phyloP scores from a whole-genome alignment of 2,329 filamentous ascomycete genomes.

The Hirsutella minnesotensis region DNA sequence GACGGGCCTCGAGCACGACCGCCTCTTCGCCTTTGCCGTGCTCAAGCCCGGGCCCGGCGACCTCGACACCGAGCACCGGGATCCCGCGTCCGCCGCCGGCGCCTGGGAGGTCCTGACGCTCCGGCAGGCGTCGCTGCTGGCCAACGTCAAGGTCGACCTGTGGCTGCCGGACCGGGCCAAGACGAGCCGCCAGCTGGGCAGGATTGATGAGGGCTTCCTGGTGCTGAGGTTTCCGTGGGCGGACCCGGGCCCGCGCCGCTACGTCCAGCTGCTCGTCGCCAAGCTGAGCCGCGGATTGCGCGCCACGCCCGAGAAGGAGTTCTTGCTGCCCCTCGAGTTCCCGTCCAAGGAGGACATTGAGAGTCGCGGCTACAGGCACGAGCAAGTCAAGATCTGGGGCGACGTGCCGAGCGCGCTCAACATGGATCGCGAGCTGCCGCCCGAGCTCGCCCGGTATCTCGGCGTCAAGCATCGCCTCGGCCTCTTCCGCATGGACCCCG shows the following conservation, averaged over 20 bases:
- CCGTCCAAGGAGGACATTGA: constrained; percentile 46
- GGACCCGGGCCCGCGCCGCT: constrained; percentile 35
- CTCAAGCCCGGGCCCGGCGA: constrained; percentile 9
- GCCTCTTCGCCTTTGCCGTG: constrained; percentile 74
- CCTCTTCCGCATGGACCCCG: constrained; percentile 56
- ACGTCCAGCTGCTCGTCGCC: constrained; percentile 31
- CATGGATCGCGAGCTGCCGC: constrained; percentile 44
- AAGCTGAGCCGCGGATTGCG: constrained; percentile 37
- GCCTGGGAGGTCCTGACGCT: constrained; percentile 63
- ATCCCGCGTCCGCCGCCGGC: constrained; percentile 8
- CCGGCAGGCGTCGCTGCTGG: constrained; percentile 56
- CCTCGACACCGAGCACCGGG: not conserved
- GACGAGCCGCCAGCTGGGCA: constrained; percentile 36
- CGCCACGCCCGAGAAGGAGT: constrained; percentile 47
- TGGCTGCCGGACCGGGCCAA: constrained; percentile 57
- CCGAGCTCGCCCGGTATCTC: constrained; percentile 52
- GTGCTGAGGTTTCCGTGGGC: constrained; percentile 56
- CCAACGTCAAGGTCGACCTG: constrained; percentile 54
- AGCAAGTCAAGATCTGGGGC: constrained; percentile 54
- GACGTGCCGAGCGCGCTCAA: constrained; percentile 44
- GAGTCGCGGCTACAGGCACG: constrained; percentile 44
- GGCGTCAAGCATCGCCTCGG: constrained; percentile 54
- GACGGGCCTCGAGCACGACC: constrained; percentile 66
- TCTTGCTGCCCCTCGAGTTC: constrained; percentile 53
- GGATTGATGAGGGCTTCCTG: constrained; percentile 45